These are phyloP conservation scores for Diaporthe sp. DNA, from an alignment of 2,329 filamentous ascomycete genomes.

Conservation along the genomic window DNA sequence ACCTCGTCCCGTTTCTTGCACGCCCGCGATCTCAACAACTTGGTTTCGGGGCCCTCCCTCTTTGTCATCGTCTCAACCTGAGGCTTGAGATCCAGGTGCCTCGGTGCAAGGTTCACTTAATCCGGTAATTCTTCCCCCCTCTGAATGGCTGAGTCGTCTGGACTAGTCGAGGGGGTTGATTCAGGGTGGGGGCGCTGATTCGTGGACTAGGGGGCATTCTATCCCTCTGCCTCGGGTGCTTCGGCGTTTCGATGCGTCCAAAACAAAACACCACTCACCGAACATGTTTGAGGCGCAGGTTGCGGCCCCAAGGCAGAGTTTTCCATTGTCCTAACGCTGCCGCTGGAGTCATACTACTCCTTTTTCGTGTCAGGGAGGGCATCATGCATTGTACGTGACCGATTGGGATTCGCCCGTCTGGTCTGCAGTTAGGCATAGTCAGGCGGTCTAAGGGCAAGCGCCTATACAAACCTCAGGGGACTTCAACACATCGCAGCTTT, in stretches of 20 bases:
- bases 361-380: background rate
- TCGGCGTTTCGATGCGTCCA: constrained; percentile 21
- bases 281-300: constrained; percentile 26
- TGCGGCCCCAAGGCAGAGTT: constrained; percentile 3
- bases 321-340: background rate
- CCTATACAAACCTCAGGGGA: background rate
- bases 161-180: constrained; percentile 7
- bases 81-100: background rate
- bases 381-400: background rate
- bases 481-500: constrained; percentile 20
- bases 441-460: too few species aligned
- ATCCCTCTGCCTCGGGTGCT: background rate
- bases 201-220: background rate
- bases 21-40: background rate
- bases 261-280: constrained; percentile 26
- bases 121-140: constrained; percentile 10
- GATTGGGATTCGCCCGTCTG: background rate
- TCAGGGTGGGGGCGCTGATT: constrained; percentile 8
- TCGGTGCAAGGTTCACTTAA: constrained; percentile 18
- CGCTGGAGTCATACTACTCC: background rate
- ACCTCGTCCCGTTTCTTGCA: background rate
- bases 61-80: constrained; percentile 21
- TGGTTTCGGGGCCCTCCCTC: constrained; percentile 2
- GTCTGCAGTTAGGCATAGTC: background rate
- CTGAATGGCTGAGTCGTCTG: constrained; percentile 28